These are phyloP conservation scores for Cyclaneusma minus DNA, from an alignment of 2,329 filamentous ascomycete species.

Conservation along the genomic window DNA sequence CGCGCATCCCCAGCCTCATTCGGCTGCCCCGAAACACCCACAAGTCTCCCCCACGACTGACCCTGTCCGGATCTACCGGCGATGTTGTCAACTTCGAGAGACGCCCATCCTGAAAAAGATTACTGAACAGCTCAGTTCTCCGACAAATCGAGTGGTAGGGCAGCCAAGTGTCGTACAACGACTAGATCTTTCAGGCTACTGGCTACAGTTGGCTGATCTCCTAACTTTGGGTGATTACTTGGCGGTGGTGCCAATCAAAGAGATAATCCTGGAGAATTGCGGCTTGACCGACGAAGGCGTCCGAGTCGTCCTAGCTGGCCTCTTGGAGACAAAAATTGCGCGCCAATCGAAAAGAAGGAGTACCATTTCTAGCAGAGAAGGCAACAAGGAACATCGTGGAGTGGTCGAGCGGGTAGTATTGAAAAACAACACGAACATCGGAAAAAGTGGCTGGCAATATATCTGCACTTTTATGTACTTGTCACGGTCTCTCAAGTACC, in stretches of 20 bases:
- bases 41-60: slow-evolving; percentile 72
- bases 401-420: slow-evolving; percentile 76
- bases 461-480: slow-evolving; percentile 82
- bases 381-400: slow-evolving; percentile 28
- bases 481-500: slow-evolving; percentile 68
- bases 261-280: slow-evolving; percentile 75
- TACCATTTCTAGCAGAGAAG: slow-evolving; percentile 15
- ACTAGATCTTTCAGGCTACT: slow-evolving; percentile 72
- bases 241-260: slow-evolving; percentile 79
- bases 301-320: slow-evolving; percentile 69
- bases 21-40: slow-evolving; percentile 27
- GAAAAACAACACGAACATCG: slow-evolving; percentile 78
- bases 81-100: slow-evolving; percentile 88
- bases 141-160: slow-evolving; percentile 45
- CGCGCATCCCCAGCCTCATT: slow-evolving; percentile 16
- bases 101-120: slow-evolving; percentile 85
- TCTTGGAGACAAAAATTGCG: slow-evolving; percentile 61
- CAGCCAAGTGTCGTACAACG: slow-evolving; percentile 64
- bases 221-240: slow-evolving; percentile 86
- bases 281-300: slow-evolving; percentile 77
- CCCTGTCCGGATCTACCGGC: slow-evolving; percentile 78
- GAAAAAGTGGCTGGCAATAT: slow-evolving; percentile 78
- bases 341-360: slow-evolving; percentile 32
- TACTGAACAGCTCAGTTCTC: slow-evolving; percentile 68
- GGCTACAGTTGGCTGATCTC: slow-evolving; percentile 69